Conservation (phyloP, 1,284 basidiomycete genomes). For the Papiliotrema laurentii region DNA sequence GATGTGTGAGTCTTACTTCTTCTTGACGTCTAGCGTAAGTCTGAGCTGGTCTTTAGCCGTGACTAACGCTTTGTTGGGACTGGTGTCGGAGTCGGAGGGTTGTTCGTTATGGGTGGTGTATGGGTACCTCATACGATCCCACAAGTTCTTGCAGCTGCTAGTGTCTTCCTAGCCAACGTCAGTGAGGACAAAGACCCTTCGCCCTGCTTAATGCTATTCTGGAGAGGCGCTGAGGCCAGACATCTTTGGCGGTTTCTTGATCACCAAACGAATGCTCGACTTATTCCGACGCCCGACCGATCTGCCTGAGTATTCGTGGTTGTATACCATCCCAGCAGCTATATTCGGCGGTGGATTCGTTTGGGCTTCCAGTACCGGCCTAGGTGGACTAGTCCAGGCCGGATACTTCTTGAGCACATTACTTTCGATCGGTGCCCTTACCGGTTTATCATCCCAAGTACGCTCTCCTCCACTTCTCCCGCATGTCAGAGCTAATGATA, state of each 20-base stretch:
- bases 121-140: constrained; percentile 71
- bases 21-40: not conserved
- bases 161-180: constrained; percentile 73
- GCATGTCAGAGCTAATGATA: constrained; percentile 47
- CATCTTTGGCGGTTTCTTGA: constrained; percentile 75
- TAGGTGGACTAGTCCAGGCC: constrained; percentile 77
- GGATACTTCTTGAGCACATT: constrained; percentile 75
- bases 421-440: constrained; percentile 64
- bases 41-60: constrained; percentile 22
- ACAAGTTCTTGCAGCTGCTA: constrained; percentile 70
- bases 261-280: constrained; percentile 80
- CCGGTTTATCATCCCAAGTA: constrained; percentile 31
- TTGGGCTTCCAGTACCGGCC: constrained; percentile 70
- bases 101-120: constrained; percentile 82
- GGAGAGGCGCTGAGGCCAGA: constrained; percentile 37
- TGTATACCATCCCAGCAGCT: constrained; percentile 69
- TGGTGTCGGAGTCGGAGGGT: constrained; percentile 77
- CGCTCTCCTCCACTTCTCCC: constrained; percentile 2
- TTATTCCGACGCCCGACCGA: constrained; percentile 82
- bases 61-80: constrained; percentile 50
- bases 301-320: constrained; percentile 77
- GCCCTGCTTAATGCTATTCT: too few species aligned
- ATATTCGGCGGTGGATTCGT: constrained; percentile 76
- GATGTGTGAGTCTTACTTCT: constrained; percentile 29
- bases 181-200: constrained; percentile 48